Percentiles rank a stretch among this genome's conserved stretches.
phyloP scores from a whole-genome alignment of 345 rosid genomes.

The Pelargonium nanum region DNA sequence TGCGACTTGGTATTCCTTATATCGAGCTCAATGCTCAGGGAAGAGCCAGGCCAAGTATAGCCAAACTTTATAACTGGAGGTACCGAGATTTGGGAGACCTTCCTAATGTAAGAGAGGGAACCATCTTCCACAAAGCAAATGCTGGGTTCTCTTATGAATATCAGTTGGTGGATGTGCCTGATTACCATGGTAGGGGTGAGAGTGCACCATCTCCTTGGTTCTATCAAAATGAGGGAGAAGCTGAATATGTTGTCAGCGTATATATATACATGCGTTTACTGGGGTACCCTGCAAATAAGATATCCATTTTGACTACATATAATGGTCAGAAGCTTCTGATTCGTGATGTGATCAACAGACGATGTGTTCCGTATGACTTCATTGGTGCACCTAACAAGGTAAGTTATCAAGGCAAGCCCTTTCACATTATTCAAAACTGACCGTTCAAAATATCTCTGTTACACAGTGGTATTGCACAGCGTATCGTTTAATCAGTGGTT shows the following conservation, averaged over 20 bases:
- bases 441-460: background rate
- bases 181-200: constrained; percentile 86
- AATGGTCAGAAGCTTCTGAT: constrained; percentile 97
- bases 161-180: constrained; percentile 87
- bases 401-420: constrained; percentile 7
- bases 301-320: constrained; percentile 93
- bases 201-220: constrained; percentile 97
- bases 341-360: constrained; percentile 91
- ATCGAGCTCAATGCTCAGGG: constrained; percentile 99
- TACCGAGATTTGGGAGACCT: constrained; percentile 95
- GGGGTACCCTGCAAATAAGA: constrained; percentile 90
- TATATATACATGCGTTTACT: constrained; percentile 92
- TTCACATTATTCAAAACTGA: no score
- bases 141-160: constrained; percentile 89
- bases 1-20: constrained; percentile 93
- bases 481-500: background rate
- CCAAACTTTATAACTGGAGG: constrained; percentile 94
- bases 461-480: background rate
- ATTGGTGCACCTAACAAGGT: constrained; percentile 99
- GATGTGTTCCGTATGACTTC: constrained; percentile 71
- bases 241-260: constrained; percentile 91
- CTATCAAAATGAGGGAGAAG: constrained; percentile 97
- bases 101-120: constrained; percentile 57
- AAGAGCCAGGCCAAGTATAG: constrained; percentile 95
- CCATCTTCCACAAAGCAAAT: constrained; percentile 70